A percentile compares a stretch with the other conserved stretches of the same genome.
phyloP scores from a whole-genome alignment of 2,329 filamentous ascomycete genomes.

The Penicillium sp. region DNA sequence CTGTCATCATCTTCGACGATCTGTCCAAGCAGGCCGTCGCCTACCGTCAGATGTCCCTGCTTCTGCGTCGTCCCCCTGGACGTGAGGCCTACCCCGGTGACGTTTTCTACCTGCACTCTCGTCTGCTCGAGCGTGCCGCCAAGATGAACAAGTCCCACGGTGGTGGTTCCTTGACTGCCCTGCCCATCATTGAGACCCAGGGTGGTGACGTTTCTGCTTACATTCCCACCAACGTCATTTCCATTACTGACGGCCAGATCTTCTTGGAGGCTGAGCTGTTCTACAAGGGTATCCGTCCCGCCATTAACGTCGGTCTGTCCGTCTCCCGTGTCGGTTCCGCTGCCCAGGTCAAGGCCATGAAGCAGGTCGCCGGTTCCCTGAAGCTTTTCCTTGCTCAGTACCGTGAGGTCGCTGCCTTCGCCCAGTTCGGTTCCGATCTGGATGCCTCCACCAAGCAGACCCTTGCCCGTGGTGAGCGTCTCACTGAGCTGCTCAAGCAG shows the following conservation, averaged over 20 bases:
- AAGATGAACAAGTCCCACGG: conserved; percentile 98
- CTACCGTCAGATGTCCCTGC: conserved; percentile 97
- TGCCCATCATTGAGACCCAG: conserved; percentile 98
- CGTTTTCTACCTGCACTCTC: conserved; percentile 98
- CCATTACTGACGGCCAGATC: conserved; percentile 99
- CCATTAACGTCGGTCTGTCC: conserved; percentile 99
- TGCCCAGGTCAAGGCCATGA: conserved; percentile 99
- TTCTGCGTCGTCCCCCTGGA: conserved; percentile 95
- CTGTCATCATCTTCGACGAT: conserved; percentile 90
- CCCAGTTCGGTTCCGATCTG: conserved; percentile 99
- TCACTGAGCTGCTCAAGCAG: conserved; percentile 98
- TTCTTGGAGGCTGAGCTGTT: conserved; percentile 99
- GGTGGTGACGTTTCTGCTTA: conserved; percentile 99
- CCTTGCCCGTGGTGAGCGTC: conserved; percentile 94
- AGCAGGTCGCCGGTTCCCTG: conserved; percentile 98
- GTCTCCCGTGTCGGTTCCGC: conserved; percentile 99
- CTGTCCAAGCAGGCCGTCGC: conserved; percentile 97
- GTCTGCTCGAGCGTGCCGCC: conserved; percentile 97
- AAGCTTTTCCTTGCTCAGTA: conserved; percentile 99
- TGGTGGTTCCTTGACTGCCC: conserved; percentile 93
- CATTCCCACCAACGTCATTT: conserved; percentile 99
- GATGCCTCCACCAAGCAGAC: conserved; percentile 99
- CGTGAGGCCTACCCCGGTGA: conserved; percentile 99
- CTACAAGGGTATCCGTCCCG: conserved; percentile 99
- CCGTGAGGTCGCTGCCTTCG: conserved; percentile 99